Percentiles rank a stretch among this genome's conserved stretches.
Conservation (phyloP, 2,329 filamentous ascomycete genomes). For the Microdochium nivale region DNA sequence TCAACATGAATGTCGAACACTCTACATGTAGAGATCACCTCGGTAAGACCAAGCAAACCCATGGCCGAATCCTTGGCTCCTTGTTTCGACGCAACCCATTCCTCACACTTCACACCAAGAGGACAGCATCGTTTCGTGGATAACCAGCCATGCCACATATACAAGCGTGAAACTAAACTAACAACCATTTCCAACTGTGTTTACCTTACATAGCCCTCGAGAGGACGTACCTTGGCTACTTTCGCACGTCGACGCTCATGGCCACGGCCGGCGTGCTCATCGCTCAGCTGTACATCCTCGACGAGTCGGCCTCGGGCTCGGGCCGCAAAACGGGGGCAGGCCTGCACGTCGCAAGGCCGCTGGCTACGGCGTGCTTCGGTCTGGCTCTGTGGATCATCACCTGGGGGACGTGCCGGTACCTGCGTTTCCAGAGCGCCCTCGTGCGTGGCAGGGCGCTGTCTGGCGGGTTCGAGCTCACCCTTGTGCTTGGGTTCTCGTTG, state of each 20-base stretch:
- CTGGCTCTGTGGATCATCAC: slow-evolving; percentile 5
- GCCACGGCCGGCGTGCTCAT: slow-evolving; percentile 58
- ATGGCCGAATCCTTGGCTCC: too few species aligned
- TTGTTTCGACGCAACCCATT: too few species aligned
- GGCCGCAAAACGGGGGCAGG: slow-evolving; percentile 44
- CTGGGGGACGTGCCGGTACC: slow-evolving; percentile 2
- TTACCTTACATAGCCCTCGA: slow-evolving; percentile 50
- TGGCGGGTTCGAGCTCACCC: slow-evolving; percentile 4
- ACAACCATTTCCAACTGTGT: too few species aligned
- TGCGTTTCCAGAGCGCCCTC: slow-evolving; percentile 2
- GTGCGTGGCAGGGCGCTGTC: slow-evolving; percentile 2
- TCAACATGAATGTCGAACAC: neutral
- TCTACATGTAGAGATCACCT: neutral
- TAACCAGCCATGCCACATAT: too few species aligned
- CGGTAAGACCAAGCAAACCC: neutral
- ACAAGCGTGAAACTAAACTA: too few species aligned
- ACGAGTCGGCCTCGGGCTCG: slow-evolving; percentile 33
- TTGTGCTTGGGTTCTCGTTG: neutral
- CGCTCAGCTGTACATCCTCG: slow-evolving; percentile 57
- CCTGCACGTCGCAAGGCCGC: slow-evolving; percentile 38
- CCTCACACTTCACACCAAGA: too few species aligned
- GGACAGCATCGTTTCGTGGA: too few species aligned
- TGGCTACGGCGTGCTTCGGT: slow-evolving; percentile 32
- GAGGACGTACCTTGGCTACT: slow-evolving; percentile 65
- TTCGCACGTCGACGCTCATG: slow-evolving; percentile 61